phyloP scores from a whole-genome alignment of 768 basidiomycete genomes.

The Amanita phalloides region DNA sequence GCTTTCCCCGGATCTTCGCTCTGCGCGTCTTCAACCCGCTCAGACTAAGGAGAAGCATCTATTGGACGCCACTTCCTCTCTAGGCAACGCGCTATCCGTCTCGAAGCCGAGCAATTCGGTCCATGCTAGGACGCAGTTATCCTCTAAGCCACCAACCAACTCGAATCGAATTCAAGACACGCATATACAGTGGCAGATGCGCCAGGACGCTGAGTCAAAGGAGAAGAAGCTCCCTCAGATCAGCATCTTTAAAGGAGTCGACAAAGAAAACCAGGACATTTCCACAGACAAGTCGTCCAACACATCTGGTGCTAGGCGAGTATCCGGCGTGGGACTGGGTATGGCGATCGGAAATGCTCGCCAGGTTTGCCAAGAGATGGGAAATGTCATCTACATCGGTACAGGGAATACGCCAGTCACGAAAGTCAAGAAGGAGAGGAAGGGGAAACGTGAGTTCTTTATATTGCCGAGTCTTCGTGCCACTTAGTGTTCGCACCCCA shows the following conservation, averaged over 20 bases:
- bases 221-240: background rate
- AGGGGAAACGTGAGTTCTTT: conserved; percentile 38
- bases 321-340: conserved; percentile 16
- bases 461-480: background rate
- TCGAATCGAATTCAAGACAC: background rate
- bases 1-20: background rate
- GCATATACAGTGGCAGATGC: background rate
- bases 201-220: background rate
- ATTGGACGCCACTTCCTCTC: background rate
- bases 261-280: conserved; percentile 34
- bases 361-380: conserved; percentile 37
- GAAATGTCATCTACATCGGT: conserved; percentile 32
- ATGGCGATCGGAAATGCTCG: conserved; percentile 21
- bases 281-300: conserved; percentile 29
- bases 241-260: conserved; percentile 8
- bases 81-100: background rate
- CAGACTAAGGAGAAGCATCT: background rate
- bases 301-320: conserved; percentile 21
- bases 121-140: background rate
- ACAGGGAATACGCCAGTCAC: conserved; percentile 13
- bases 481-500: conserved; percentile 16
- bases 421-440: conserved; percentile 37
- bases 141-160: background rate
- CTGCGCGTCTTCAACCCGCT: background rate
- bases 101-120: background rate